phyloP scores from a whole-genome alignment of 192 early-diverging fungal genomes.

The Kappamyces sp. region DNA sequence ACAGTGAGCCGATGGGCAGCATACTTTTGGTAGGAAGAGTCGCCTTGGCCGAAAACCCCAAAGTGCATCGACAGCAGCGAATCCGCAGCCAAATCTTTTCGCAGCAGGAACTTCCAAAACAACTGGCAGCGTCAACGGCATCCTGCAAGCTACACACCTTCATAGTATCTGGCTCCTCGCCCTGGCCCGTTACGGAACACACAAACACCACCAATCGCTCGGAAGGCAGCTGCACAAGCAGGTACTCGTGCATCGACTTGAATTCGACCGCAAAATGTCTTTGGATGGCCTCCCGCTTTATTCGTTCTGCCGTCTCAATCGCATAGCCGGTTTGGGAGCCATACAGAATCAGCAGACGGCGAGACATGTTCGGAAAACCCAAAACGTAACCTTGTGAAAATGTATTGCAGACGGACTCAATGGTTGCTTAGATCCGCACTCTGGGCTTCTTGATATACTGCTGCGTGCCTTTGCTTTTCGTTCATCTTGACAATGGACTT shows the following conservation, averaged over 20 bases:
- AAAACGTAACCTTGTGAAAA: too few species aligned
- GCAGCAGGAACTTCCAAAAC: slow-evolving; percentile 88
- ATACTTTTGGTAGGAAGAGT: slow-evolving; percentile 86
- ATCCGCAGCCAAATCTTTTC: slow-evolving; percentile 65
- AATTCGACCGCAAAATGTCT: slow-evolving; percentile 62
- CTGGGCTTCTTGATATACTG: too few species aligned
- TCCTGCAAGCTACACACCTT: slow-evolving; percentile 37
- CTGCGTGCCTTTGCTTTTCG: too few species aligned
- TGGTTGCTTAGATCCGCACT: too few species aligned
- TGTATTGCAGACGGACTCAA: too few species aligned
- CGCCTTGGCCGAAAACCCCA: slow-evolving; percentile 92
- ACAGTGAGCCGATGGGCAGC: slow-evolving; percentile 9
- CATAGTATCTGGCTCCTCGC: slow-evolving; percentile 89
- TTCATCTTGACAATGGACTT: too few species aligned
- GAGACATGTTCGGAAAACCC: too few species aligned
- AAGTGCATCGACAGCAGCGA: slow-evolving; percentile 61
- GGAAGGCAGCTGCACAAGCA: slow-evolving; percentile 37
- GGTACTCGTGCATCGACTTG: slow-evolving; percentile 72
- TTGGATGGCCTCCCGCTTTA: slow-evolving; percentile 70
- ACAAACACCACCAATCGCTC: slow-evolving; percentile 72
- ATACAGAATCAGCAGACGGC: slow-evolving; percentile 68
- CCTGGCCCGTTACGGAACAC: slow-evolving; percentile 91
- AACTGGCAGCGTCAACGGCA: slow-evolving; percentile 25
- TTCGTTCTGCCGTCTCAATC: slow-evolving; percentile 80
- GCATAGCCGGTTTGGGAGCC: slow-evolving; percentile 91